Evolutionary conservation across 345 rosid genomes (phyloP).

Genomic region (Kernera saxatilis): DNA sequence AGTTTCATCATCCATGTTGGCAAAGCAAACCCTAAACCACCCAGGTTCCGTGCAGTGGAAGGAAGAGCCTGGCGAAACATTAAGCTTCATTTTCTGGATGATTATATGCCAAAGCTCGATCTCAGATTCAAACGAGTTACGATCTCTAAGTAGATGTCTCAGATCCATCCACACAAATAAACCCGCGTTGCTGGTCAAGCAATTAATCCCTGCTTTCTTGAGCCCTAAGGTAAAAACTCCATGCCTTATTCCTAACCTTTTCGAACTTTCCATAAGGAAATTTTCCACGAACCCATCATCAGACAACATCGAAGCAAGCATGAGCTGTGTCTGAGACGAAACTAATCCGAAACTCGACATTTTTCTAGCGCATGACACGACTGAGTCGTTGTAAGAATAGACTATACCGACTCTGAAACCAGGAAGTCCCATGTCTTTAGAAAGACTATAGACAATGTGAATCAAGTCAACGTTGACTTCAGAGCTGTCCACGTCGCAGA

Average conservation of each 20-base stretch:
- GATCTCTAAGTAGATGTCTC: slow-evolving; percentile 45
- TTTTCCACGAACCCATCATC: slow-evolving; percentile 52
- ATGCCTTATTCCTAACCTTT: slow-evolving; percentile 47
- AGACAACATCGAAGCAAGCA: slow-evolving; percentile 68
- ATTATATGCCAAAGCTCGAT: slow-evolving; percentile 58
- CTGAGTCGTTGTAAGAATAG: slow-evolving; percentile 66
- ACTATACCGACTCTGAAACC: slow-evolving; percentile 80
- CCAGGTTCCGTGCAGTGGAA: slow-evolving; percentile 72
- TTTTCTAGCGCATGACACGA: slow-evolving; percentile 56
- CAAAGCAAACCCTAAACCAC: slow-evolving; percentile 89
- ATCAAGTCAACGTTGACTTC: slow-evolving; percentile 48
- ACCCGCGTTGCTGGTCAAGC: slow-evolving; percentile 57
- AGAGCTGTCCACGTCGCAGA: slow-evolving; percentile 37
- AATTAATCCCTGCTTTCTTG: slow-evolving; percentile 44
- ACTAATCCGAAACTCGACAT: slow-evolving; percentile 91
- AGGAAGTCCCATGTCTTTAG: slow-evolving; percentile 91
- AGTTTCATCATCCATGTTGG: slow-evolving; percentile 69
- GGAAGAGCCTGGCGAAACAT: slow-evolving; percentile 79
- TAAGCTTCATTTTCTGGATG: slow-evolving; percentile 61
- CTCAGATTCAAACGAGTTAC: slow-evolving; percentile 44
- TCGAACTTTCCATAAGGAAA: slow-evolving; percentile 49
- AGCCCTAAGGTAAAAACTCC: slow-evolving; percentile 41
- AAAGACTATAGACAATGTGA: slow-evolving; percentile 76
- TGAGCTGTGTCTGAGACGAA: slow-evolving; percentile 63
- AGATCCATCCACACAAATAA: slow-evolving; percentile 83